phyloP scores from a whole-genome alignment of 2,329 filamentous ascomycete genomes.

The Aureobasidium namibiae region DNA sequence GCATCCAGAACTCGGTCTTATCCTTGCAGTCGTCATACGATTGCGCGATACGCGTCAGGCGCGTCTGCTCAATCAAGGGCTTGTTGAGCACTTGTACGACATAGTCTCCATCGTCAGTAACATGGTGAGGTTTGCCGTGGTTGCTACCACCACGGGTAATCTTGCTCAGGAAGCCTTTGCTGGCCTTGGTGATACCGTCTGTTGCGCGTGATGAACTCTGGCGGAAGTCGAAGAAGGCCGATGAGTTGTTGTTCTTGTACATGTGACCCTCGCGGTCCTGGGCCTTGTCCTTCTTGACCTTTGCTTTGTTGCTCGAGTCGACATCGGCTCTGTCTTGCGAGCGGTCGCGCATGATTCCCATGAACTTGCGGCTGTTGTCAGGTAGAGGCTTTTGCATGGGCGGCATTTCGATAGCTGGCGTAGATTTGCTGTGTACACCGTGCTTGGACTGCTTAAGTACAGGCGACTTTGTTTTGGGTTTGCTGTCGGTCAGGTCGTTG shows the following conservation, averaged over 20 bases:
- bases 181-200: slow-evolving; percentile 61
- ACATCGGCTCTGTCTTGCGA: slow-evolving; percentile 57
- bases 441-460: slow-evolving; percentile 11
- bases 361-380: slow-evolving; percentile 58
- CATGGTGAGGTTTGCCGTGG: slow-evolving; percentile 52
- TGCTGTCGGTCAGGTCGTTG: slow-evolving; percentile 25
- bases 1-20: slow-evolving; percentile 99
- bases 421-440: slow-evolving; percentile 3
- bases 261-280: background rate
- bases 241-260: slow-evolving; percentile 10
- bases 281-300: slow-evolving; percentile 14
- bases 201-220: slow-evolving; percentile 66
- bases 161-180: slow-evolving; percentile 71
- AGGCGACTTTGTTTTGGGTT: slow-evolving; percentile 9
- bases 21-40: slow-evolving; percentile 78
- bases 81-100: slow-evolving; percentile 76
- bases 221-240: slow-evolving; percentile 40
- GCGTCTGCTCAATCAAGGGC: slow-evolving; percentile 79
- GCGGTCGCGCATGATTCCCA: slow-evolving; percentile 61
- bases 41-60: slow-evolving; percentile 86
- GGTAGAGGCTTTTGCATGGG: slow-evolving; percentile 7
- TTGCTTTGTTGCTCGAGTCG: slow-evolving; percentile 8
- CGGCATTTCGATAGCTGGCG: background rate
- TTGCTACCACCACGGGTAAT: slow-evolving; percentile 62
- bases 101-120: slow-evolving; percentile 68